Conservation (phyloP, 805 yeast species). For the Torulaspora gathmanii region DNA sequence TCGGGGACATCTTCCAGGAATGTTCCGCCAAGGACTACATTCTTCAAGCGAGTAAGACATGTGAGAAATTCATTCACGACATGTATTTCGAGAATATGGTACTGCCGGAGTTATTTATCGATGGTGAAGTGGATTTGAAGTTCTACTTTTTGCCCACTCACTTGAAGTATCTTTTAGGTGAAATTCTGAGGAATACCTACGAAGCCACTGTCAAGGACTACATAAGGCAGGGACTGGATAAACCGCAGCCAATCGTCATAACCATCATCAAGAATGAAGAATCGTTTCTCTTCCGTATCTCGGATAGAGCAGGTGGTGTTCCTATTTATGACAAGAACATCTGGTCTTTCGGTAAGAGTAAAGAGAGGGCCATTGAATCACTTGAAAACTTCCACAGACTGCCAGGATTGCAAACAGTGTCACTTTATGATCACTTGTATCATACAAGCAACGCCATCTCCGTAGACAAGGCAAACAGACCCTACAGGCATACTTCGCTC, state of each 20-base stretch:
- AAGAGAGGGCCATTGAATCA: constrained; percentile 54
- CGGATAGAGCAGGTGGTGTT: constrained; percentile 91
- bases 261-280: constrained; percentile 64
- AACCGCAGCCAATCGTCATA: constrained; percentile 72
- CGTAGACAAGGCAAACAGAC: constrained; percentile 11
- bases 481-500: constrained; percentile 39
- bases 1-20: constrained; percentile 77
- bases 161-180: constrained; percentile 80
- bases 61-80: constrained; percentile 48
- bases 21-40: constrained; percentile 72
- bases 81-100: constrained; percentile 48
- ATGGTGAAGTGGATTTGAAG: constrained; percentile 60
- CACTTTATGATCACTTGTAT: constrained; percentile 31
- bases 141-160: constrained; percentile 87
- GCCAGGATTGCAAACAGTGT: constrained; percentile 52
- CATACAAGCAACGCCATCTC: constrained; percentile 8
- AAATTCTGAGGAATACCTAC: constrained; percentile 76
- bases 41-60: constrained; percentile 47
- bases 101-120: constrained; percentile 73
- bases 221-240: constrained; percentile 35
- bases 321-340: constrained; percentile 49
- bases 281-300: constrained; percentile 67
- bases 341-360: constrained; percentile 84
- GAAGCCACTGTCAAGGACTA: constrained; percentile 68
- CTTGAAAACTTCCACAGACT: constrained; percentile 62